Conservation (phyloP, 371 early-diverging fungal species). For the Mucor indicus region DNA sequence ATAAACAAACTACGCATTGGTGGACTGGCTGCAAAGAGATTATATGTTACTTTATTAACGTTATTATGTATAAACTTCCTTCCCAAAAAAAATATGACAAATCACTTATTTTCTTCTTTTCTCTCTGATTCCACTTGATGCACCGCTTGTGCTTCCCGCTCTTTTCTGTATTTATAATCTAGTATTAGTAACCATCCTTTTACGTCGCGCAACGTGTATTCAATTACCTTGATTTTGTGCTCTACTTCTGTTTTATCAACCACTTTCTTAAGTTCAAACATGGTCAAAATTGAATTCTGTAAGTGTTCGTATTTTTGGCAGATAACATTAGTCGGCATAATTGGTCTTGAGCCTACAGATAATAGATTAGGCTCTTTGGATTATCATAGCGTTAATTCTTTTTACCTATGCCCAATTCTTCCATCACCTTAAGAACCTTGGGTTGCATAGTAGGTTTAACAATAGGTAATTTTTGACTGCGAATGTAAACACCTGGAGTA, state of each 20-base stretch:
- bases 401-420: conserved; percentile 61
- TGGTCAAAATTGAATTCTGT: conserved; percentile 61
- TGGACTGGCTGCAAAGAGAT: no score
- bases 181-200: not conserved
- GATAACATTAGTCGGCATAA: conserved; percentile 77
- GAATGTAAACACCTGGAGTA: conserved; percentile 73
- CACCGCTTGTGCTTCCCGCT: conserved; percentile 19
- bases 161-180: conserved; percentile 17
- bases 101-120: conserved; percentile 18
- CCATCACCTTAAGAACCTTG: conserved; percentile 64
- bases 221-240: conserved; percentile 51
- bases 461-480: conserved; percentile 67
- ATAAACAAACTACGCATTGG: no score
- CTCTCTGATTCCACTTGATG: conserved; percentile 16
- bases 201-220: not conserved
- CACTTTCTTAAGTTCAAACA: conserved; percentile 80
- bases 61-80: no score
- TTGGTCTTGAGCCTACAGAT: conserved; percentile 60
- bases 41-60: no score
- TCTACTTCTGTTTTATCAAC: conserved; percentile 81
- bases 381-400: not conserved
- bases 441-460: conserved; percentile 64
- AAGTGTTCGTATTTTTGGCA: conserved; percentile 75
- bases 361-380: not conserved
- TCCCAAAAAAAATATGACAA: no score